Evolutionary conservation across 164 flowering plant species (phyloP).

Genomic region (Magnolia changhungtana): DNA sequence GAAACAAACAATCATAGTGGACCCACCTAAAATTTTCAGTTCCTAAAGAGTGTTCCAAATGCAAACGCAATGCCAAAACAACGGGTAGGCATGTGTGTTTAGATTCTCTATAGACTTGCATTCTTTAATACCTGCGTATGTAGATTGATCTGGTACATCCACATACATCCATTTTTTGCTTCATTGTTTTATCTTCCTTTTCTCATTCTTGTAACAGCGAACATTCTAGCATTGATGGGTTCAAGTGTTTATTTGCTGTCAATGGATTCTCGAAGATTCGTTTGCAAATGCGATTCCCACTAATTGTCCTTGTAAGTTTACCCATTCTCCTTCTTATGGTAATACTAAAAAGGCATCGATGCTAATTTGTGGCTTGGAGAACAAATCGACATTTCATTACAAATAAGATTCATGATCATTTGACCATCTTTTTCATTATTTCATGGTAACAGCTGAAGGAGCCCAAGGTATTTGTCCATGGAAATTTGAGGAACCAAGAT

Average conservation of each 20-base stretch:
- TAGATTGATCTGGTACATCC: background rate
- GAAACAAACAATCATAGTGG: too few relatives aligned
- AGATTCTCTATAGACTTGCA: background rate
- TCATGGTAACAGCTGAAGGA: constrained; percentile 46
- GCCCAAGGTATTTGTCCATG: constrained; percentile 77
- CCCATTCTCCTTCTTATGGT: background rate
- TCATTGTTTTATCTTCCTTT: constrained; percentile 5
- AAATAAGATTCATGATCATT: background rate
- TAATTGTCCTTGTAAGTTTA: constrained; percentile 50
- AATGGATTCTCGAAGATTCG: constrained; percentile 63
- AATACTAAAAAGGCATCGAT: background rate
- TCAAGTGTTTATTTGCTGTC: constrained; percentile 57
- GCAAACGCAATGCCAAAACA: background rate
- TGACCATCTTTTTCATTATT: constrained; percentile 1
- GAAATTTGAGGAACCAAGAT: constrained; percentile 35
- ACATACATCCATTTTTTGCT: background rate
- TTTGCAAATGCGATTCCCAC: constrained; percentile 49
- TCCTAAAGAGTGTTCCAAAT: too few relatives aligned
- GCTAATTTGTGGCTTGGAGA: background rate
- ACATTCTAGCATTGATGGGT: constrained; percentile 61
- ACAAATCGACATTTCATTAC: background rate
- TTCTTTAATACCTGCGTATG: background rate
- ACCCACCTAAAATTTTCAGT: too few relatives aligned
- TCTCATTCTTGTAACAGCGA: constrained; percentile 45
- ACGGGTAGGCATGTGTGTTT: background rate